A percentile compares a stretch with the other conserved stretches of the same genome.
phyloP scores from a whole-genome alignment of 257 asterid species.

The Penstemon eatonii region DNA sequence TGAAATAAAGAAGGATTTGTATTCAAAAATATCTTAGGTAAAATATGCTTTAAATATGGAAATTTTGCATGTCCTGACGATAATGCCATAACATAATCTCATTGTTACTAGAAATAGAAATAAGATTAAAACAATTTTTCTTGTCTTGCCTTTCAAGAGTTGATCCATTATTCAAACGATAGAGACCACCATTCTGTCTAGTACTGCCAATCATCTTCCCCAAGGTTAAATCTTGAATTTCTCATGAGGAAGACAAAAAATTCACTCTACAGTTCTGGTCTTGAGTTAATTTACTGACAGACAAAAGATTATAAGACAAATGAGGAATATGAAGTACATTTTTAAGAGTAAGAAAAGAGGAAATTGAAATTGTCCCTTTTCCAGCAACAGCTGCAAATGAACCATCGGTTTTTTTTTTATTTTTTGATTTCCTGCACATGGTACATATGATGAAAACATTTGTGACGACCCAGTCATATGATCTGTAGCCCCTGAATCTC shows the following conservation, averaged over 20 bases:
- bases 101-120: background rate
- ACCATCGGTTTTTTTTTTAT: background rate
- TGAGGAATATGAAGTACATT: background rate
- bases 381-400: background rate
- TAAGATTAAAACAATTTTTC: background rate
- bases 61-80: constrained; percentile 6
- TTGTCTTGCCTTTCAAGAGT: background rate
- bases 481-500: too few relatives aligned
- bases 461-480: too few relatives aligned
- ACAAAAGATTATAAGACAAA: background rate
- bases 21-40: background rate
- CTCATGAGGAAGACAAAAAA: background rate
- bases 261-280: background rate
- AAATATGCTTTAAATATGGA: background rate
- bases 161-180: background rate
- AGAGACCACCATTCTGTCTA: too few relatives aligned
- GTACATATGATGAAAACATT: background rate
- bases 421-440: background rate
- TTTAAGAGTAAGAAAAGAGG: background rate
- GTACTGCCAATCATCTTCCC: background rate
- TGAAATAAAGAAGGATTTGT: background rate
- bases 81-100: background rate
- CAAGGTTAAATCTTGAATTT: background rate
- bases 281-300: background rate
- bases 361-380: background rate